Evolutionary conservation across 345 rosid species (phyloP).

Genomic region (Rhizophora mangle): DNA sequence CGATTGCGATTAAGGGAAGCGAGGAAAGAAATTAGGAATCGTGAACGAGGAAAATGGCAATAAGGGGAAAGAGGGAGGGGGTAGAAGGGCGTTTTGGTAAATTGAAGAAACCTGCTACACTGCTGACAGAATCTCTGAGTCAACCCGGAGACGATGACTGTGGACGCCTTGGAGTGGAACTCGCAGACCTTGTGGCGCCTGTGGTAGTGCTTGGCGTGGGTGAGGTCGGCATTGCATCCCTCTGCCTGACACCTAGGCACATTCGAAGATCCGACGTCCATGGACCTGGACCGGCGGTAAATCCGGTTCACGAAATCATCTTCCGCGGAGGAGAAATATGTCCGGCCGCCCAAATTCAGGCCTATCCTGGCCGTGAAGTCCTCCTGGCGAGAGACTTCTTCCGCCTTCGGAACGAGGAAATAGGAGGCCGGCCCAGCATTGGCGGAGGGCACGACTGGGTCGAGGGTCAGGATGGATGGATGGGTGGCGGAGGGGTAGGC

Average conservation of each 20-base stretch:
- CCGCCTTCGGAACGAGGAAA: constrained; percentile 66
- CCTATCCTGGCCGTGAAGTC: constrained; percentile 73
- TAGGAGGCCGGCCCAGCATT: constrained; percentile 26
- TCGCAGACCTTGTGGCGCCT: constrained; percentile 97
- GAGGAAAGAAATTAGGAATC: not conserved
- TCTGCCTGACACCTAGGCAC: constrained; percentile 89
- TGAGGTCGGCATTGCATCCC: constrained; percentile 92
- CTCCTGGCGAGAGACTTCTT: constrained; percentile 46
- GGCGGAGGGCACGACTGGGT: constrained; percentile 23
- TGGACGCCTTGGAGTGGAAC: constrained; percentile 91
- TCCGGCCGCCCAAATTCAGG: constrained; percentile 82
- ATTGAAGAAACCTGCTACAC: constrained; percentile 81
- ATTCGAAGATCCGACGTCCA: constrained; percentile 49
- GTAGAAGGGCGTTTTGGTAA: constrained; percentile 29
- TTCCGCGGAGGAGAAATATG: constrained; percentile 86
- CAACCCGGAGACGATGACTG: constrained; percentile 77
- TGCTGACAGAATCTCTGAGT: constrained; percentile 99
- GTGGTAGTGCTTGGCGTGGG: constrained; percentile 92
- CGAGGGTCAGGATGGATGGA: constrained; percentile 46
- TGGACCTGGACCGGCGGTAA: constrained; percentile 71
- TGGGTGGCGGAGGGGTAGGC: constrained; percentile 38
- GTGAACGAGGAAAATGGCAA: constrained; percentile 8
- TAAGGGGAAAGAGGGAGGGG: not conserved
- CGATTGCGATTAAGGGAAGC: too few species aligned
- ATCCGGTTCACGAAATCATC: constrained; percentile 86